These are phyloP conservation scores for carrot (Daucus carota) DNA, from an alignment of 129 eudicot genomes.

Conservation along the genomic window DNA sequence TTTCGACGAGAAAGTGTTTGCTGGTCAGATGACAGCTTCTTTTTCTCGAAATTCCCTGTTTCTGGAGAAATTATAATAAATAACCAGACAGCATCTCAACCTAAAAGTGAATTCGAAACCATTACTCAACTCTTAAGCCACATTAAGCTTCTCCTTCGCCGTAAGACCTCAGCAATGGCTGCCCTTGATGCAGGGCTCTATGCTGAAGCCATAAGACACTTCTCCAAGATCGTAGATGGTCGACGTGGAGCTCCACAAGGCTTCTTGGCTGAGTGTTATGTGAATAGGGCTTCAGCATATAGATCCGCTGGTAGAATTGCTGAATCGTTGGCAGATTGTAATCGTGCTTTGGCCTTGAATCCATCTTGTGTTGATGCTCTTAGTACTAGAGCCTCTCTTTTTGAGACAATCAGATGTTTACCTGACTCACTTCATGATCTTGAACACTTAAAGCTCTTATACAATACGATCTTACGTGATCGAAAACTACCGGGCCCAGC, in stretches of 20 bases:
- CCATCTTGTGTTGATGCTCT: conserved; percentile 71
- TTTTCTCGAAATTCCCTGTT: conserved; percentile 33
- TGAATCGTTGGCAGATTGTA: conserved; percentile 82
- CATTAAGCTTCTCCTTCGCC: conserved; percentile 84
- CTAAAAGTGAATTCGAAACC: conserved; percentile 55
- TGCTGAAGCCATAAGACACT: conserved; percentile 79
- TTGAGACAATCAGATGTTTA: conserved; percentile 66
- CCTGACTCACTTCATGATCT: conserved; percentile 87
- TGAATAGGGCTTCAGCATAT: conserved; percentile 70
- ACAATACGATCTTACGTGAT: conserved; percentile 75
- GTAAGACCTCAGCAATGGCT: conserved; percentile 87
- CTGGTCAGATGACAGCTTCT: conserved; percentile 83
- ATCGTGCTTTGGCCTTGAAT: conserved; percentile 65
- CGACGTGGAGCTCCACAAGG: conserved; percentile 95
- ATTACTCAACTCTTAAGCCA: conserved; percentile 67
- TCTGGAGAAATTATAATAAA: conserved; percentile 32
- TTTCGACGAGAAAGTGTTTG: conserved; percentile 87
- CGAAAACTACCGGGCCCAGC: conserved; percentile 80
- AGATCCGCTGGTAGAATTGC: conserved; percentile 68
- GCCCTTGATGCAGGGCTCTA: conserved; percentile 91
- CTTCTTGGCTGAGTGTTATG: conserved; percentile 81
- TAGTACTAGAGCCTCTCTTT: conserved; percentile 59
- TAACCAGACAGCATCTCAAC: conserved; percentile 45
- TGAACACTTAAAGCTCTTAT: conserved; percentile 73
- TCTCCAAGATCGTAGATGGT: conserved; percentile 86